These are phyloP conservation scores for Peltaster fructicola DNA, from an alignment of 2,329 filamentous ascomycete species.

Conservation along the genomic window DNA sequence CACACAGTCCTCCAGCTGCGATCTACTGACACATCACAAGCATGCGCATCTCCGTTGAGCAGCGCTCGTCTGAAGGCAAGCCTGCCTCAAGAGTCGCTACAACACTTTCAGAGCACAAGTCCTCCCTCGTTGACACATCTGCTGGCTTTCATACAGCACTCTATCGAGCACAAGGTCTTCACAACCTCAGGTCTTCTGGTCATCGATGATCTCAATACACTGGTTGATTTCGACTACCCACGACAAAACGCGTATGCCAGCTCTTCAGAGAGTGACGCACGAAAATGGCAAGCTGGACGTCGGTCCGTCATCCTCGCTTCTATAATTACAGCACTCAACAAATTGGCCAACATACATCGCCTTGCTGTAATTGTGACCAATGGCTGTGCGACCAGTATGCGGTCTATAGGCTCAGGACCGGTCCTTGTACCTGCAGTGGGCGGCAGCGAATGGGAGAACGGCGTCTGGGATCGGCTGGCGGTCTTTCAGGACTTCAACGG, in stretches of 20 bases:
- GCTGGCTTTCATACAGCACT: slow-evolving; percentile 53
- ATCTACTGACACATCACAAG: too few species aligned
- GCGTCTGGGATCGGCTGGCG: slow-evolving; percentile 53
- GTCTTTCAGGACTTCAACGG: slow-evolving; percentile 55
- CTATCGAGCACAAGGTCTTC: slow-evolving; percentile 45
- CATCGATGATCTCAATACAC: slow-evolving; percentile 58
- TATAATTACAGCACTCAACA: slow-evolving; percentile 43
- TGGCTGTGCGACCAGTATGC: slow-evolving; percentile 69
- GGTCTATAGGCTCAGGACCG: slow-evolving; percentile 25
- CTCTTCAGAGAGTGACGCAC: slow-evolving; percentile 20
- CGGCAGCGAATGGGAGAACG: slow-evolving; percentile 63
- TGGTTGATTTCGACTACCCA: slow-evolving; percentile 62
- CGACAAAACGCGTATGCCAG: slow-evolving; percentile 31
- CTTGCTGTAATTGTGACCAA: slow-evolving; percentile 60
- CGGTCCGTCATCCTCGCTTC: slow-evolving; percentile 48
- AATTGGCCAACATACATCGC: slow-evolving; percentile 54
- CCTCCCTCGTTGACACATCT: too few species aligned
- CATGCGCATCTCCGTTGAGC: too few species aligned
- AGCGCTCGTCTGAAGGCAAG: too few species aligned
- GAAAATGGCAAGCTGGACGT: slow-evolving; percentile 31
- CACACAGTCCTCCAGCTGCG: too few species aligned
- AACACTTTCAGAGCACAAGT: too few species aligned
- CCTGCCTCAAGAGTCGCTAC: too few species aligned
- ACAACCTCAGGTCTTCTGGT: slow-evolving; percentile 49
- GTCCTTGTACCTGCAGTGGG: slow-evolving; percentile 59